phyloP scores from a whole-genome alignment of 2,329 filamentous ascomycete genomes.

The Albifimbria verrucaria region DNA sequence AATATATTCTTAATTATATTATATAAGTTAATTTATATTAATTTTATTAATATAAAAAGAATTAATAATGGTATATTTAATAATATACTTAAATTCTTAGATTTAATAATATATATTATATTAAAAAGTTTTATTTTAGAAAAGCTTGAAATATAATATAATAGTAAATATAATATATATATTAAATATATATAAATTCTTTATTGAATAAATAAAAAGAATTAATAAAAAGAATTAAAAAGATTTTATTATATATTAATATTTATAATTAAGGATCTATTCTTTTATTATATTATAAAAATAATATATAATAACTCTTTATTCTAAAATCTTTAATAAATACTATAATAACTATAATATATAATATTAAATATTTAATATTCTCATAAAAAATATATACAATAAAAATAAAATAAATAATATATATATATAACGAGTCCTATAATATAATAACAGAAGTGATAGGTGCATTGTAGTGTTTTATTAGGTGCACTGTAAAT shows the following conservation, averaged over 20 bases:
- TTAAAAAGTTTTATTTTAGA: background rate
- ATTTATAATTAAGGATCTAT: background rate
- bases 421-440: background rate
- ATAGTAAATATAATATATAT: background rate
- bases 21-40: too few species aligned
- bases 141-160: background rate
- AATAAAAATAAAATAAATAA: background rate
- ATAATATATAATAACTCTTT: background rate
- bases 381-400: background rate
- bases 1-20: background rate
- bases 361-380: background rate
- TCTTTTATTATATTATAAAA: background rate
- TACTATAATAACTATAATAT: background rate
- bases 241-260: background rate
- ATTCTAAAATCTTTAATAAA: background rate
- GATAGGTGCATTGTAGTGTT: too few species aligned
- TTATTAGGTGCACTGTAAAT: too few species aligned
- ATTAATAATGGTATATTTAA: background rate
- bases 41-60: background rate
- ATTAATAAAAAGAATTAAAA: background rate
- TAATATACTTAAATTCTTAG: background rate
- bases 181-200: background rate
- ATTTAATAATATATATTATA: background rate
- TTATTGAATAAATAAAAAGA: background rate
- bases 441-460: too few species aligned